phyloP scores from a whole-genome alignment of 177 flowering plant species.

The Vitis hybrid region DNA sequence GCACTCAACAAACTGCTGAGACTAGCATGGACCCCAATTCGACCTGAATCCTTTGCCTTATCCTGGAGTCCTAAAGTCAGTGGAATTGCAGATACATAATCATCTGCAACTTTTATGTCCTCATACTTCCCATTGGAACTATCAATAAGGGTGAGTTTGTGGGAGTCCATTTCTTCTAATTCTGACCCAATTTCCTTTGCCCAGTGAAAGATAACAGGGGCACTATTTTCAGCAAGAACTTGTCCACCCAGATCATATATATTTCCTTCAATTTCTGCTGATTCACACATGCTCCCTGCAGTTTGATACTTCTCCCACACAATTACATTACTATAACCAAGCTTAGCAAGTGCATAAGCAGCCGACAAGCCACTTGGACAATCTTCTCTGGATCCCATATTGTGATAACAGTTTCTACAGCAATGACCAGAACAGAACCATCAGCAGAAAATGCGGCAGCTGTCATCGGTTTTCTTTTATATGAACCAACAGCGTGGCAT shows the following conservation, averaged over 20 bases:
- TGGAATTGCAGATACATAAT: conserved; percentile 64
- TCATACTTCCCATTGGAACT: conserved; percentile 54
- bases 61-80: conserved; percentile 81
- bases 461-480: no score
- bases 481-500: no score
- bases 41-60: conserved; percentile 47
- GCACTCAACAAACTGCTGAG: conserved; percentile 83
- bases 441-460: no score
- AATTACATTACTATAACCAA: conserved; percentile 62
- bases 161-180: conserved; percentile 70
- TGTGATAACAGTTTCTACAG: no score
- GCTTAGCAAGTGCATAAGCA: conserved; percentile 67
- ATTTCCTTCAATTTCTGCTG: conserved; percentile 69
- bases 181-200: conserved; percentile 66
- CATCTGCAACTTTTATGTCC: conserved; percentile 68
- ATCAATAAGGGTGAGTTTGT: conserved; percentile 71
- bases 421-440: no score
- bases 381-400: conserved; percentile 30
- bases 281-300: conserved; percentile 80
- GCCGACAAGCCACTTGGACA: conserved; percentile 88
- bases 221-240: conserved; percentile 82
- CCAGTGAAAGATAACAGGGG: conserved; percentile 67
- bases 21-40: conserved; percentile 70
- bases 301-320: conserved; percentile 64
- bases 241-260: conserved; percentile 83